These are phyloP conservation scores for Ascoidea asiatica DNA, from an alignment of 805 yeast genomes.

Conservation along the genomic window DNA sequence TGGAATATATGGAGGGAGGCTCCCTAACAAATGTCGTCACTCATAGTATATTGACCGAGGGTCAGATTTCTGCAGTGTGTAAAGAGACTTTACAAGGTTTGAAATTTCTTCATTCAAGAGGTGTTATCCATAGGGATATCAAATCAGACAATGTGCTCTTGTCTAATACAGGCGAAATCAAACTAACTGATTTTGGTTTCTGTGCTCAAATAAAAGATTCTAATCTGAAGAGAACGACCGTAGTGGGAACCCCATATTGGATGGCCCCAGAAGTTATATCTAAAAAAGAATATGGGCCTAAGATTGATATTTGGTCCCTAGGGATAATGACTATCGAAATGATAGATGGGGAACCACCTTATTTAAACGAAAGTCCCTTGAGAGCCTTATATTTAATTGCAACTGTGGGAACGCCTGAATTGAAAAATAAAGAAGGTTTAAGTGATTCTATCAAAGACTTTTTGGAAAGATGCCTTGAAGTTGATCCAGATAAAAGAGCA, in stretches of 20 bases:
- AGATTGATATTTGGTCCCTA: conserved; percentile 94
- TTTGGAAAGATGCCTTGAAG: too few relatives aligned
- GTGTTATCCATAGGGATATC: conserved; percentile 92
- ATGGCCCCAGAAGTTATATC: conserved; percentile 99
- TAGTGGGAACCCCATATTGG: conserved; percentile 99
- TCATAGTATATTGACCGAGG: conserved; percentile 65
- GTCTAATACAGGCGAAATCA: conserved; percentile 72
- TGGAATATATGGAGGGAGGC: conserved; percentile 99
- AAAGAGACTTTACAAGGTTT: conserved; percentile 83
- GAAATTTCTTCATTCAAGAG: conserved; percentile 81
- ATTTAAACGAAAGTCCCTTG: conserved; percentile 88
- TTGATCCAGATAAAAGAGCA: too few relatives aligned
- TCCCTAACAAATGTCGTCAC: conserved; percentile 92
- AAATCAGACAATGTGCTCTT: conserved; percentile 89
- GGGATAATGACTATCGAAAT: conserved; percentile 98
- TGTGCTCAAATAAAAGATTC: conserved; percentile 86
- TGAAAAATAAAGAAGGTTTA: conserved; percentile 64
- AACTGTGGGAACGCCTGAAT: conserved; percentile 73
- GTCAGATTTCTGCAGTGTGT: conserved; percentile 87
- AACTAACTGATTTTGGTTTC: conserved; percentile 93
- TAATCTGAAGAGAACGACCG: conserved; percentile 82
- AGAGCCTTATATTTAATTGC: conserved; percentile 90
- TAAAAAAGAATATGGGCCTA: conserved; percentile 89
- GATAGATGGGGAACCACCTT: conserved; percentile 99
- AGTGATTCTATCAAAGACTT: conserved; percentile 22